A percentile compares a stretch with the other conserved stretches of the same genome.
Evolutionary conservation across 495 filamentous ascomycete species (phyloP).

Genomic region (Cercophora sp.): DNA sequence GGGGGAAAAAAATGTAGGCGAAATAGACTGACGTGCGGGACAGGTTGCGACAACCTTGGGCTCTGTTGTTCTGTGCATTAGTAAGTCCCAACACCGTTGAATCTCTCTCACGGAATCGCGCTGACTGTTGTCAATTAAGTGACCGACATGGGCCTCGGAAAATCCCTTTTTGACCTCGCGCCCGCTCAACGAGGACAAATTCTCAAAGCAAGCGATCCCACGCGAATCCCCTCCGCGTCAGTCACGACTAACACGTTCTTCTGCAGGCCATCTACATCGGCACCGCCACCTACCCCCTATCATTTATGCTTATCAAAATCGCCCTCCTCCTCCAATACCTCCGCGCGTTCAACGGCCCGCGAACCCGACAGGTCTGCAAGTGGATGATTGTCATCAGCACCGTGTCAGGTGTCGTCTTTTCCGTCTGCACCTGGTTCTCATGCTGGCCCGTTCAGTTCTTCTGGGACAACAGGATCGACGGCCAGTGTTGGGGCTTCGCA

Average conservation of each 20-base stretch:
- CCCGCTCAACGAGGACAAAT: too few relatives aligned
- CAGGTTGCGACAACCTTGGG: background rate
- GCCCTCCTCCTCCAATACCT: constrained; percentile 34
- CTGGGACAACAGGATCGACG: constrained; percentile 27
- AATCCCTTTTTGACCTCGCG: background rate
- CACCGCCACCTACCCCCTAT: constrained; percentile 26
- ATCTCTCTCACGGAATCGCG: too few relatives aligned
- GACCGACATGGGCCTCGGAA: background rate
- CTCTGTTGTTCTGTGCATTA: background rate
- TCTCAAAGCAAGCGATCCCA: background rate
- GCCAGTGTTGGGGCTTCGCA: constrained; percentile 29
- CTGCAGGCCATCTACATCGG: constrained; percentile 26
- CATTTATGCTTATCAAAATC: constrained; percentile 32
- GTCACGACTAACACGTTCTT: background rate
- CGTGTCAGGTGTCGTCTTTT: constrained; percentile 30
- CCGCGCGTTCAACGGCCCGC: constrained; percentile 21
- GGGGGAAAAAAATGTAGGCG: background rate
- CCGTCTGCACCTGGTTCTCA: constrained; percentile 42
- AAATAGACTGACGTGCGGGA: background rate
- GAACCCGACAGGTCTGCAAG: constrained; percentile 10
- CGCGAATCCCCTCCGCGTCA: background rate
- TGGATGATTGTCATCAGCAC: constrained; percentile 22
- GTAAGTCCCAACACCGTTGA: background rate
- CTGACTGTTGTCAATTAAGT: background rate
- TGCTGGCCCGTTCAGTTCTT: constrained; percentile 38